A percentile compares a stretch with the other conserved stretches of the same genome.
Conservation (phyloP, 495 filamentous ascomycete species). For the Penicillium cataractarum region DNA sequence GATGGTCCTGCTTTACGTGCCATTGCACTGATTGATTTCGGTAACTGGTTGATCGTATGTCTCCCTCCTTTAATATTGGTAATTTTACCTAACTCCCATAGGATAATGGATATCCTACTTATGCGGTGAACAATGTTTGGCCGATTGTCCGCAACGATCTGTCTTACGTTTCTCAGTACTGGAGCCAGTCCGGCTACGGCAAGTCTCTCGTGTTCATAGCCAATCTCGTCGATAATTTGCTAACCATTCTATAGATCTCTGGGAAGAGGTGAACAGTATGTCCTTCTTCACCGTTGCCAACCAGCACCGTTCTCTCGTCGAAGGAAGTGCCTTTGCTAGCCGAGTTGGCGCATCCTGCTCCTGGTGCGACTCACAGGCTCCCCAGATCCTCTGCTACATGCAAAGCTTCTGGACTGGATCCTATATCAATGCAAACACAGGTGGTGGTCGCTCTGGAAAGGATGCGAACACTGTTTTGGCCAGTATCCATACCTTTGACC, state of each 20-base stretch:
- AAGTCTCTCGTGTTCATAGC: background rate
- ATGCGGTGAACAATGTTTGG: slow-evolving; percentile 51
- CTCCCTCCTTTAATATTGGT: background rate
- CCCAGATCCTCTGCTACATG: slow-evolving; percentile 61
- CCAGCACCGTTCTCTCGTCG: slow-evolving; percentile 56
- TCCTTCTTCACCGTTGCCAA: slow-evolving; percentile 62
- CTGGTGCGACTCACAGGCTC: slow-evolving; percentile 59
- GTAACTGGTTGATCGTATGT: slow-evolving; percentile 40
- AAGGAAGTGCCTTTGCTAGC: slow-evolving; percentile 60
- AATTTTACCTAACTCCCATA: background rate
- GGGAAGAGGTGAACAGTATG: slow-evolving; percentile 69
- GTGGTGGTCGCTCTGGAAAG: slow-evolving; percentile 56
- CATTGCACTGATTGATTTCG: slow-evolving; percentile 56
- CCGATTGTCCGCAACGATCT: slow-evolving; percentile 69
- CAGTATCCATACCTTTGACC: slow-evolving; percentile 67
- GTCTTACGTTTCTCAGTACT: slow-evolving; percentile 71
- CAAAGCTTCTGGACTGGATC: slow-evolving; percentile 67
- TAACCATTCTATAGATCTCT: slow-evolving; percentile 53
- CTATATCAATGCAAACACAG: slow-evolving; percentile 59
- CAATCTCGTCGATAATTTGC: background rate
- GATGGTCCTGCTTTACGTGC: slow-evolving; percentile 74
- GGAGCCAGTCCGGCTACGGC: slow-evolving; percentile 65
- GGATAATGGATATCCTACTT: slow-evolving; percentile 34
- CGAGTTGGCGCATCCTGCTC: slow-evolving; percentile 44
- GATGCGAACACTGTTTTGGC: slow-evolving; percentile 66